Percentiles rank a stretch among this genome's conserved stretches.
Evolutionary conservation across 352 stramenopile species (phyloP).

Genomic region (Globisporangium solare): DNA sequence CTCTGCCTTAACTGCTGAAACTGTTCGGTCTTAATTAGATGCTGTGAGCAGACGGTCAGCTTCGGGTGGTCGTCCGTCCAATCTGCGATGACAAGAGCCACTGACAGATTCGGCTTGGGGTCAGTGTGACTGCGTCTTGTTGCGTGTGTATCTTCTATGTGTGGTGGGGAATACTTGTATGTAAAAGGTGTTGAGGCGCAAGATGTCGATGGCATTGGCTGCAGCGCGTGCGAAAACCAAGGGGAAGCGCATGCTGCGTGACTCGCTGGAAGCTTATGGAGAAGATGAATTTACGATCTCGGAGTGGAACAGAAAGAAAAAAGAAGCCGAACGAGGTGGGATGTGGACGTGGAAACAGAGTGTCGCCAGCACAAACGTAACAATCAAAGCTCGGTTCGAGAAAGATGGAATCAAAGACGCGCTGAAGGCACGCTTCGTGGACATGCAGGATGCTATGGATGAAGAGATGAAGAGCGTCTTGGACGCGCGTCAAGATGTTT

Average conservation of each 20-base stretch:
- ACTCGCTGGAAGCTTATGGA: constrained; percentile 49
- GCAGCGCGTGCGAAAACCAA: constrained; percentile 60
- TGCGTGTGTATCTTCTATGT: too few relatives aligned
- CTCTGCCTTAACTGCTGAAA: too few relatives aligned
- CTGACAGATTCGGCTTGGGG: too few relatives aligned
- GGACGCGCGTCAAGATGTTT: background rate
- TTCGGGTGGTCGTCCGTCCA: too few relatives aligned
- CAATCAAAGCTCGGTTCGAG: constrained; percentile 38
- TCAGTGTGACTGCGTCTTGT: too few relatives aligned
- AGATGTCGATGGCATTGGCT: constrained; percentile 64
- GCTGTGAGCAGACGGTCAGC: too few relatives aligned
- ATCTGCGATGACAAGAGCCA: too few relatives aligned
- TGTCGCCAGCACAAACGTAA: constrained; percentile 25
- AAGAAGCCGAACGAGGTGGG: constrained; percentile 22
- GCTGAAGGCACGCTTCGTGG: too few relatives aligned
- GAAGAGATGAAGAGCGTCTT: constrained; percentile 22
- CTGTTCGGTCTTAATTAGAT: too few relatives aligned
- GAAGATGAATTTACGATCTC: constrained; percentile 42
- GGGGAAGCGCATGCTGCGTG: constrained; percentile 57
- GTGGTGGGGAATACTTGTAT: too few relatives aligned
- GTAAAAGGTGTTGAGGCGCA: background rate
- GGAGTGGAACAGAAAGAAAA: constrained; percentile 55
- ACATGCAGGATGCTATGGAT: constrained; percentile 24
- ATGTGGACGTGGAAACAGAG: constrained; percentile 45
- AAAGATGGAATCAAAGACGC: constrained; percentile 12